Base-by-base conservation (phyloP, 1,284 basidiomycete genomes). In the Malassezia dermatis region DNA sequence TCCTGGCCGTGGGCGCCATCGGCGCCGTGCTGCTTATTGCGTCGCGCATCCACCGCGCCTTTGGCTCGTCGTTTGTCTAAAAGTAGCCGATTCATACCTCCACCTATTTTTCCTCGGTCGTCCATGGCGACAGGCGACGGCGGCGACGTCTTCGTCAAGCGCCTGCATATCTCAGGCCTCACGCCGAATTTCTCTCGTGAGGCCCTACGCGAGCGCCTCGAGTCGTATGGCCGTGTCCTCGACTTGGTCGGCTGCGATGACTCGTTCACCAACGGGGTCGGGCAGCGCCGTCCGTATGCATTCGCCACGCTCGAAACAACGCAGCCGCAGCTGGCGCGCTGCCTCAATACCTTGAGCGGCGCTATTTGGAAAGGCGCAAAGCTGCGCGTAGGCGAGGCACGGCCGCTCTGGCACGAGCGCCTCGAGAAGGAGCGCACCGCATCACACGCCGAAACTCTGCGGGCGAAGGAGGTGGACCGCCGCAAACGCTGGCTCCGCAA, bases 1-100 rank as follows among this genome's bases (percentile, higher is more conserved):
- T 79, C 1, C 74, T 73, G 5, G 51, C 78, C 10, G 47, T 80
- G 8, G 21, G 79, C 10, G 66, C 56, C 0, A 35, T 54, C 1
- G 21, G 55, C 7, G 62, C 53, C 8, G 58, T 50, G n/a, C 66
- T 62, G 57, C 61, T 58, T 41, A 39, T 61, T 12, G 59, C 48
- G 2, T 56, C 47, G 28, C 68, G 66, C 59, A 61, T 66, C 7
- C 55, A 53, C 34, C n/a, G 30, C 2, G 51, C 62, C 13, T 67
- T 67, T 55, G 66, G 61, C 2, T 53, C 54, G 17, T 58, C 54
- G 23, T 65, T 64, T 40, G 51, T 37, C 3, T 39, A 39, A 39
- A 39, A 19, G 37, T 21, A 21, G 13, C 30, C 28, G 2, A 32
- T 17, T 30, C 30, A 13, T 34, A 34, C 32, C 35, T 37, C 31